Evolutionary conservation across 164 flowering plant genomes (phyloP).

Genomic region (Buxus sempervirens): DNA sequence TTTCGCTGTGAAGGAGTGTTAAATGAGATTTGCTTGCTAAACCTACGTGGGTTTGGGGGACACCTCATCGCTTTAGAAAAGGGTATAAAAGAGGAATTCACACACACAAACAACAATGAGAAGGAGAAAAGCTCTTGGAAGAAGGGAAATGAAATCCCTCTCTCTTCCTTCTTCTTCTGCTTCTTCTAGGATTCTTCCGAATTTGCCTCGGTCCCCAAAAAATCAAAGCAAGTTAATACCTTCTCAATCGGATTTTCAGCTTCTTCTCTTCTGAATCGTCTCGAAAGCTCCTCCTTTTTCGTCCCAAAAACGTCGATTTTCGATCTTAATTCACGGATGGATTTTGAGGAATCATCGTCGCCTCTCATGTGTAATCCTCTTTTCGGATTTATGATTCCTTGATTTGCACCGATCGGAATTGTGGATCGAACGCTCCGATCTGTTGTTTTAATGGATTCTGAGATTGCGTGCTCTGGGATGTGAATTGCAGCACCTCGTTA

Average conservation of each 20-base stretch:
- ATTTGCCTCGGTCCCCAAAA: background rate
- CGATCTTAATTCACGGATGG: conserved; percentile 12
- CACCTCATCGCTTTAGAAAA: conserved; percentile 26
- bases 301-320: background rate
- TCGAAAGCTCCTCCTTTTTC: conserved; percentile 4
- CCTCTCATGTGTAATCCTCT: conserved; percentile 13
- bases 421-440: background rate
- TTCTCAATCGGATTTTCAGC: conserved; percentile 5
- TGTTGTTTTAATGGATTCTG: background rate
- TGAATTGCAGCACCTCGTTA: background rate
- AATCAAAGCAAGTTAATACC: background rate
- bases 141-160: background rate
- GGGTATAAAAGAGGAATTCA: conserved; percentile 3
- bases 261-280: conserved; percentile 6
- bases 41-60: background rate
- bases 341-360: conserved; percentile 6
- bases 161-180: too few relatives aligned
- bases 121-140: background rate
- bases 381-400: conserved; percentile 4
- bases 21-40: conserved; percentile 8
- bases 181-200: background rate
- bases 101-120: background rate
- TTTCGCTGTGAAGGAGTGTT: conserved; percentile 5
- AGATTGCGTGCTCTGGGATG: background rate
- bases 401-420: conserved; percentile 7